phyloP scores from a whole-genome alignment of 345 rosid genomes.

The Ceriops zippeliana region DNA sequence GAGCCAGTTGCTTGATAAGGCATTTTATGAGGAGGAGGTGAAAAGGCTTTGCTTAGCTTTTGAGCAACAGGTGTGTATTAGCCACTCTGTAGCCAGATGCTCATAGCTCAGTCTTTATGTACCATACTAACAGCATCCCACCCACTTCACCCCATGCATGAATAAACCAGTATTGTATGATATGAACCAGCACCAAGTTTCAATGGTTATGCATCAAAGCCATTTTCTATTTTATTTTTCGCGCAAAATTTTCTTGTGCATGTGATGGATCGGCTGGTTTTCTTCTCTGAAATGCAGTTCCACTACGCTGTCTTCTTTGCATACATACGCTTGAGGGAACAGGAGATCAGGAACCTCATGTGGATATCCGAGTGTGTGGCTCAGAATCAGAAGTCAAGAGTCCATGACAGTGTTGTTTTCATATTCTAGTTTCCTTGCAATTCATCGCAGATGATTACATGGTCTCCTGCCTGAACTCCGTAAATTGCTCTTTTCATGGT shows the following conservation, averaged over 20 bases:
- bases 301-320: conserved; percentile 93
- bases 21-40: conserved; percentile 97
- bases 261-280: background rate
- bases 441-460: background rate
- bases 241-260: background rate
- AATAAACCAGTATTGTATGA: no score
- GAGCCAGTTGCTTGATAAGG: conserved; percentile 97
- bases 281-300: conserved; percentile 51
- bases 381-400: conserved; percentile 96
- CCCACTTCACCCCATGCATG: no score
- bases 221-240: no score
- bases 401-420: conserved; percentile 95
- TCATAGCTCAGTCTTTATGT: background rate
- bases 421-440: conserved; percentile 51
- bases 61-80: conserved; percentile 81
- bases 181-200: no score
- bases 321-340: conserved; percentile 96
- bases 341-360: conserved; percentile 97
- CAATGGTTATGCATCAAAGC: no score
- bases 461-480: background rate
- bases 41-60: conserved; percentile 96
- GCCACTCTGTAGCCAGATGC: background rate
- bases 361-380: conserved; percentile 99
- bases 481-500: no score
- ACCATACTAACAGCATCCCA: background rate